Base-by-base conservation (phyloP, 1,139 yeast species). In the Suhomyces yuchorum region DNA sequence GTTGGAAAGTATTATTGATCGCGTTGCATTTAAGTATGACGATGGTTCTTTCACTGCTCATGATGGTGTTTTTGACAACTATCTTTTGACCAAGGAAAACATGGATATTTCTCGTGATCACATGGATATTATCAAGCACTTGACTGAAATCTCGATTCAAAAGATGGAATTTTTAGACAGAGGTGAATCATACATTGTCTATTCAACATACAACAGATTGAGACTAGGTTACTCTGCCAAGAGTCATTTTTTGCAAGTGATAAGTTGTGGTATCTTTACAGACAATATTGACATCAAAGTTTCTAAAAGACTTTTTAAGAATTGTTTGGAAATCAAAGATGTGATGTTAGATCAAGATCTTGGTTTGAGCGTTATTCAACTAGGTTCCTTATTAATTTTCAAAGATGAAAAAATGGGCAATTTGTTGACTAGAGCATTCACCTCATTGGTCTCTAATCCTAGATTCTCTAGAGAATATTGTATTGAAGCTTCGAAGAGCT, bases 331-430 rank as follows among this genome's bases (percentile, higher is more conserved):
- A 20, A 72, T 74, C 51, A 70, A 66, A 43, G 71, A 72, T 46
- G 72, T 69, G 2, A 69, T 77, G 72, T 67, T 77, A 49, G 79
- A 72, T 52, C 62, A 67, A 5, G 75, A 73, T 51, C 67, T 83
- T 44, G 80, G 84, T 1, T 64, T 76, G 11, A 67, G 76, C 22
- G 75, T 79, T 1, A 71, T 81, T 53, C 79, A 82, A 55, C 66
- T 82, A 47, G 86, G 85, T 6, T 72, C 85, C 0, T 66, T 82
- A 44, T 67, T 83, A 44, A 81, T 79, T 17, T 72, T 68, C 53
- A 72, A 73, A 51, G 81, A 74, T 46, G 75, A 70, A 37, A 56
- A 68, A 12, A 64, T 78, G 48, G 82, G 82, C 3, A 67, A 80
- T 8, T 65, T 72, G 12, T 67, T 80, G 47, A 75, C 81, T 6